Conservation (phyloP, 2,329 filamentous ascomycete genomes). For the Beauveria asiatica region DNA sequence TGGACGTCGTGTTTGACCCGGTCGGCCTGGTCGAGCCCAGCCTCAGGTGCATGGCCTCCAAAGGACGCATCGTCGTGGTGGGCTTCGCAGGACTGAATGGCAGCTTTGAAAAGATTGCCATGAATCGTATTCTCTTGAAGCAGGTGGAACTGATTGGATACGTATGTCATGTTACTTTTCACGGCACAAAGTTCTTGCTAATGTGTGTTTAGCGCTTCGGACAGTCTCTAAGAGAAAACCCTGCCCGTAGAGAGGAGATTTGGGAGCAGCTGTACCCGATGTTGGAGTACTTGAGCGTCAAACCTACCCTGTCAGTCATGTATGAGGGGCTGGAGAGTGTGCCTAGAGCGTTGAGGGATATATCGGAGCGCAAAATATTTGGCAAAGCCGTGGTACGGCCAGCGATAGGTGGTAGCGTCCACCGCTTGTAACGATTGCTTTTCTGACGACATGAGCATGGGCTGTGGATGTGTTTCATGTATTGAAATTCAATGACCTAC, state of each 20-base stretch:
- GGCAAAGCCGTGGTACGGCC: constrained; percentile 48
- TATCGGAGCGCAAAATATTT: constrained; percentile 40
- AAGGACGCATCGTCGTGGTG: constrained; percentile 45
- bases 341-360: constrained; percentile 40
- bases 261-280: constrained; percentile 44
- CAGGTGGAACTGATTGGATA: constrained; percentile 46
- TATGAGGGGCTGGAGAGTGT: constrained; percentile 44
- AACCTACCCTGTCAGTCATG: constrained; percentile 40
- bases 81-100: constrained; percentile 49
- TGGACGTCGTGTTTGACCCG: constrained; percentile 49
- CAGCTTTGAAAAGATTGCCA: constrained; percentile 43
- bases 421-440: not conserved
- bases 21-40: constrained; percentile 48
- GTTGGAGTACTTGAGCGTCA: constrained; percentile 37
- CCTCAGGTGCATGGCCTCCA: constrained; percentile 44
- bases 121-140: constrained; percentile 47
- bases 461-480: not conserved
- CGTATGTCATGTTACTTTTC: constrained; percentile 22
- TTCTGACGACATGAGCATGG: not conserved
- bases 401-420: constrained; percentile 11
- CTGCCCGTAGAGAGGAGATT: constrained; percentile 35
- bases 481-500: constrained; percentile 7
- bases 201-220: constrained; percentile 37
- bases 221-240: constrained; percentile 42
- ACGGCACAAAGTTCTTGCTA: not conserved